Evolutionary conservation across 768 basidiomycete genomes (phyloP).

Genomic region (Podaxis sp.): DNA sequence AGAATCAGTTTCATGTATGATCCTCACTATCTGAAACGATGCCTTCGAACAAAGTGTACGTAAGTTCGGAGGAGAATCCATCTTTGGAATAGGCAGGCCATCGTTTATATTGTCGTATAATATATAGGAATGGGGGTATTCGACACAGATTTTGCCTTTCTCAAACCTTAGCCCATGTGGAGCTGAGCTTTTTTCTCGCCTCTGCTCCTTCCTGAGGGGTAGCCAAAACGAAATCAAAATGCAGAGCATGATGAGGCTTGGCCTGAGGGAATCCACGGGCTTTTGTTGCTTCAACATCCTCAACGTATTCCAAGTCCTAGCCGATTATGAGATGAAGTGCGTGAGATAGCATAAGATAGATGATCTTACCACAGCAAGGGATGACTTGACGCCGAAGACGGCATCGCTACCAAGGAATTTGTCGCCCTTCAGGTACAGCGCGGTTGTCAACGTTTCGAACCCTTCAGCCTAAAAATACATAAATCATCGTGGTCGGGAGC

Average conservation of each 20-base stretch:
- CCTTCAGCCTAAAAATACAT: slow-evolving; percentile 54
- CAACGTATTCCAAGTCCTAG: slow-evolving; percentile 54
- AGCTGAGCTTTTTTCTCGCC: slow-evolving; percentile 27
- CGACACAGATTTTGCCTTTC: neutral
- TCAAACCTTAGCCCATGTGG: neutral
- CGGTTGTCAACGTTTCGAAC: slow-evolving; percentile 70
- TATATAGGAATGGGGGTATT: neutral
- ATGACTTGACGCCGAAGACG: slow-evolving; percentile 82
- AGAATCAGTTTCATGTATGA: no score
- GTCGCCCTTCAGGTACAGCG: slow-evolving; percentile 74
- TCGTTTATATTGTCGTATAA: neutral
- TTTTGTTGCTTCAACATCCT: slow-evolving; percentile 53
- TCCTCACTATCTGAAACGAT: no score
- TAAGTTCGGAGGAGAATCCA: no score
- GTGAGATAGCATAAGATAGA: slow-evolving; percentile 10
- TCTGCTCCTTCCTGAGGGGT: slow-evolving; percentile 37
- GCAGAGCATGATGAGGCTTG: slow-evolving; percentile 38
- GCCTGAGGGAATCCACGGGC: slow-evolving; percentile 51
- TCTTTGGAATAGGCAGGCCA: no score
- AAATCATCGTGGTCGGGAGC: slow-evolving; percentile 19
- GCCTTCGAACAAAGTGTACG: no score
- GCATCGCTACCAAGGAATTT: slow-evolving; percentile 65
- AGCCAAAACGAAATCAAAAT: slow-evolving; percentile 42
- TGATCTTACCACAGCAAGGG: slow-evolving; percentile 69
- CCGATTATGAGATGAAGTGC: slow-evolving; percentile 3